Conservation (phyloP, 83 land plant species). For the Thuja plicata region DNA sequence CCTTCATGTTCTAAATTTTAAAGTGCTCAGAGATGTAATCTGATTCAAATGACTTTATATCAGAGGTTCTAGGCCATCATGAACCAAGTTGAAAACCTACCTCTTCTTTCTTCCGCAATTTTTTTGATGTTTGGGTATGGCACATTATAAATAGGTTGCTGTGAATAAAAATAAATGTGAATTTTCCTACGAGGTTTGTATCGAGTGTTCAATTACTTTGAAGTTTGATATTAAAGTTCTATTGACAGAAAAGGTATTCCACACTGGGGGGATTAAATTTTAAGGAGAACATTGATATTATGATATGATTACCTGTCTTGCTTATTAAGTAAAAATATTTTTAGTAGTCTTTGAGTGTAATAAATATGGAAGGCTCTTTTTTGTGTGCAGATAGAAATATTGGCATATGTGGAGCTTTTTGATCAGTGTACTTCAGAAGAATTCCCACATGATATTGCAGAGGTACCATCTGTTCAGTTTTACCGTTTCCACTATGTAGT, state of each 20-base stretch:
- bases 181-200: neutral
- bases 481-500: neutral
- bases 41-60: neutral
- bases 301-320: neutral
- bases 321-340: neutral
- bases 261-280: neutral
- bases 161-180: neutral
- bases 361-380: neutral
- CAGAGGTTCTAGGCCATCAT: neutral
- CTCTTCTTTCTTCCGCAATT: neutral
- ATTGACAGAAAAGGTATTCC: neutral
- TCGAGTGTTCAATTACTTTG: neutral
- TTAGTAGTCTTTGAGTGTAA: neutral
- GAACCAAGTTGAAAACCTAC: neutral
- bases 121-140: neutral
- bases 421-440: constrained; percentile 83
- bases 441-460: constrained; percentile 79
- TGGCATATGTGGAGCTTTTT: constrained; percentile 91
- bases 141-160: neutral
- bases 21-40: neutral
- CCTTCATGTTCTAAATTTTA: neutral
- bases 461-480: constrained; percentile 43
- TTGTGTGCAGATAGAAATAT: constrained; percentile 55
- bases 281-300: neutral
- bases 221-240: neutral